Evolutionary conservation across 441 rosid genomes (phyloP).

Genomic region (Pelargonium myrrhifolium): DNA sequence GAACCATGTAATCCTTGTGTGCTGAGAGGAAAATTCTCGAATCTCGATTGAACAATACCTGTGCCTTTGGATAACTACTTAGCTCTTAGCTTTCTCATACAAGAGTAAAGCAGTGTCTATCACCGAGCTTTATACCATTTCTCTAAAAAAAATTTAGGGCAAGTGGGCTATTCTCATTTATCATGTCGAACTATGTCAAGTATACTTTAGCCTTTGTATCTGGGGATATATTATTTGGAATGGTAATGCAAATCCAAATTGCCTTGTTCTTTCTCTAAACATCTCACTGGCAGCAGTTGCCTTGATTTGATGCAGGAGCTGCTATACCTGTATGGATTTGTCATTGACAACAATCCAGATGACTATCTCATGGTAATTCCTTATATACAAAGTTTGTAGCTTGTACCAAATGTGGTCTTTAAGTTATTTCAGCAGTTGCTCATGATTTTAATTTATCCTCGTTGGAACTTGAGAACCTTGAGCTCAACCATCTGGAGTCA

Average conservation of each 20-base stretch:
- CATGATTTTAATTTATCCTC: background rate
- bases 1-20: no score
- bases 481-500: background rate
- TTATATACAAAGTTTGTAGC: constrained; percentile 12
- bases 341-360: constrained; percentile 69
- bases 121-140: no score
- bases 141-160: no score
- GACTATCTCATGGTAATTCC: constrained; percentile 78
- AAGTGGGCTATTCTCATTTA: no score
- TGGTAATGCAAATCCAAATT: background rate
- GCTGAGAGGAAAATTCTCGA: no score
- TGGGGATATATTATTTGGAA: background rate
- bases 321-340: constrained; percentile 81
- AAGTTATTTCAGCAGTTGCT: background rate
- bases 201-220: background rate
- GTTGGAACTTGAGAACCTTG: background rate
- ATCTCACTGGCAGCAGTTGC: constrained; percentile 8
- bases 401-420: background rate
- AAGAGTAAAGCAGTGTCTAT: no score
- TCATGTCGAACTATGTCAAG: background rate
- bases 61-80: no score
- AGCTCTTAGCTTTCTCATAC: no score
- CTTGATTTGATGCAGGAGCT: constrained; percentile 52
- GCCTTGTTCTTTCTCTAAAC: background rate
- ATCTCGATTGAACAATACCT: no score